Evolutionary conservation across 352 stramenopile species (phyloP).

Genomic region (Pythium insidiosum): DNA sequence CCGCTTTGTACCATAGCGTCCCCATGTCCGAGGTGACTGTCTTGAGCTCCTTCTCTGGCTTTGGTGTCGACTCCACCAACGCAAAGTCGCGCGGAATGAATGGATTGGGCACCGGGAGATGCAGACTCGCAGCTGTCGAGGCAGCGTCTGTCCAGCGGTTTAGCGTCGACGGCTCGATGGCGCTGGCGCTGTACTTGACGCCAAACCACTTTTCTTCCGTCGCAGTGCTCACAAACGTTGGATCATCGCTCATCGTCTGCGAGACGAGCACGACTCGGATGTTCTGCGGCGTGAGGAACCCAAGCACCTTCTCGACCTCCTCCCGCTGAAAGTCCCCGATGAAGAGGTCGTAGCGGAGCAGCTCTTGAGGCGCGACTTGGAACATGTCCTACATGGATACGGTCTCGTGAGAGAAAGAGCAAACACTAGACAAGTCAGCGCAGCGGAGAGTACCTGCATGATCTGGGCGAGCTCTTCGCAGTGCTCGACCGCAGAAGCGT

Average conservation of each 20-base stretch:
- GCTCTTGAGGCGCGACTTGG: slow-evolving; percentile 20
- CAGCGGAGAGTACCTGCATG: slow-evolving; percentile 52
- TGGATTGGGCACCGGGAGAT: slow-evolving; percentile 27
- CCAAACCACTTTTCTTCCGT: slow-evolving; percentile 49
- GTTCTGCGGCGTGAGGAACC: slow-evolving; percentile 27
- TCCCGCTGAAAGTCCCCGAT: slow-evolving; percentile 31
- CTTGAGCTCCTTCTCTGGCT: too few relatives aligned
- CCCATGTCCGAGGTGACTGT: too few relatives aligned
- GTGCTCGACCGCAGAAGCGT: slow-evolving; percentile 13
- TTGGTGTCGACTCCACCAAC: slow-evolving; percentile 14
- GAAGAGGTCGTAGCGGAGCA: slow-evolving; percentile 49
- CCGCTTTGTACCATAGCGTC: slow-evolving; percentile 68
- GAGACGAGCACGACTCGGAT: slow-evolving; percentile 47
- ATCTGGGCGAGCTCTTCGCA: slow-evolving; percentile 50
- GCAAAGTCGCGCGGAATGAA: slow-evolving; percentile 68
- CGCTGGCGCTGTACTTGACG: slow-evolving; percentile 34
- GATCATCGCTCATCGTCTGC: slow-evolving; percentile 24
- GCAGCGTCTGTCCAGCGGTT: slow-evolving; percentile 17
- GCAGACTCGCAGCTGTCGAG: slow-evolving; percentile 4
- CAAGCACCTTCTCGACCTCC: slow-evolving; percentile 20
- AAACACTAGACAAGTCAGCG: too few relatives aligned
- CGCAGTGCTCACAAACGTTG: slow-evolving; percentile 2
- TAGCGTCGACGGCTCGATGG: slow-evolving; percentile 21
- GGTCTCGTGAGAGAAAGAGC: too few relatives aligned
- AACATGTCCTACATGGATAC: slow-evolving; percentile 53